These are phyloP conservation scores for Heterobasidion irregulare DNA, from an alignment of 1,284 basidiomycete genomes.

Conservation along the genomic window DNA sequence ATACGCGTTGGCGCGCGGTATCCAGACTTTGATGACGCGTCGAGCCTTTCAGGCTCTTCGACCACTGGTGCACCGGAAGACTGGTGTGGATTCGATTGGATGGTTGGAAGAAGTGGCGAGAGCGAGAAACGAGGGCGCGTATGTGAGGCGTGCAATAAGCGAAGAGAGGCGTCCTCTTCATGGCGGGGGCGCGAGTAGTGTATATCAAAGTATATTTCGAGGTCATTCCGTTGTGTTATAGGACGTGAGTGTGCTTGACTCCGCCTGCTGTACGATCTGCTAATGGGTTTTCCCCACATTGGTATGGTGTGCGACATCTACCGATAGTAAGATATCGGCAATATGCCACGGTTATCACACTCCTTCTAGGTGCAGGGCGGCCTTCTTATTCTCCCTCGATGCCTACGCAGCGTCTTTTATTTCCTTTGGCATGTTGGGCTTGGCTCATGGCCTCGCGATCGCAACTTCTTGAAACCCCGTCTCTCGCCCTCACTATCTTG, in stretches of 20 bases:
- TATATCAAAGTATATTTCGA: neutral
- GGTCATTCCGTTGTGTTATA: neutral
- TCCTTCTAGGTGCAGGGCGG: neutral
- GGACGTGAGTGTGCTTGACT: neutral
- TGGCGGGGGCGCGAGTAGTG: neutral
- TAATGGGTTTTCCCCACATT: neutral
- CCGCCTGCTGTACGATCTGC: neutral
- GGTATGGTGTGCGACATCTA: neutral
- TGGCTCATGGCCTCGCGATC: neutral
- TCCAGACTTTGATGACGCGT: constrained; percentile 7
- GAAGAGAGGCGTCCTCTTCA: constrained; percentile 3
- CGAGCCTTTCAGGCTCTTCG: neutral
- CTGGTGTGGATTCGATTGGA: constrained; percentile 14
- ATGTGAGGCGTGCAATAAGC: constrained; percentile 13
- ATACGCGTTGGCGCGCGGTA: constrained; percentile 14
- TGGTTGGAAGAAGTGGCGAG: constrained; percentile 9
- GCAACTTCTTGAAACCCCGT: neutral
- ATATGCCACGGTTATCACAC: neutral
- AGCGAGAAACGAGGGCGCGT: constrained; percentile 9
- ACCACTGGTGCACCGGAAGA: neutral
- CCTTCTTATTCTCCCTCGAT: neutral
- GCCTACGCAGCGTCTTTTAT: neutral
- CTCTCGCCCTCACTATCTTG: neutral
- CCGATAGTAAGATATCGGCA: neutral
- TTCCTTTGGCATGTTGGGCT: neutral